Base-by-base conservation (phyloP, 257 asterid genomes). In the Nicotiana obtusifolia region DNA sequence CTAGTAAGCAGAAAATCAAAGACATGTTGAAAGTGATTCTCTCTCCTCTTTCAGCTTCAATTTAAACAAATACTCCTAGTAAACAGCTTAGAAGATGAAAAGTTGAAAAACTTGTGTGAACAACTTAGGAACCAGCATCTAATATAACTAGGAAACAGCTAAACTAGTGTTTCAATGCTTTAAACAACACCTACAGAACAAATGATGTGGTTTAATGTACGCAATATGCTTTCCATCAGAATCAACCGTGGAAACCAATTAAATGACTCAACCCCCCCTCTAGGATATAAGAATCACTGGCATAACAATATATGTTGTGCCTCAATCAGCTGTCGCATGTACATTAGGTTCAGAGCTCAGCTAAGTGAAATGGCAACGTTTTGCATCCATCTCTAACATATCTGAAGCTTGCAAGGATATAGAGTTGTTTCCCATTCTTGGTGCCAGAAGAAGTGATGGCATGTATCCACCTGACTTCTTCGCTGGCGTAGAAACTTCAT, bases 401-500 rank as follows among this genome's bases (percentile, higher is more conserved):
- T 77, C 87, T 76, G 81, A 64, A 3, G 54, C 56, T 8, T 65
- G 83, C 79, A 78, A 66, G 56, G 75, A 56, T 53, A 69, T 60
- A 57, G 86, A 82, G 20, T 75, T 49, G 44, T 64, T 81, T 26
- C 85, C 91, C 73, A 69, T 81, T 81, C 93, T 88, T 52, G 99
- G 97, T 4, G 95, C 93, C 73, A 92, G 77, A 84, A 91, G 88
- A 64, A 95, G 96, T 4, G 89, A 87, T 5, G 94, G 89, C 91
- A 95, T 92, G 82, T 91, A 95, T 65, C 98, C 97, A 41, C 97
- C 97, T 0, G 98, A 92, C 88, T 88, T 91, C 93, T 91, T 94
- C 65, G 95, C 98, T 10, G 99, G 89, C 11, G 97, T 94, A 44
- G 99, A 95, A 77, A 98, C 99, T 90, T 94, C 97, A 30, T 95